Evolutionary conservation across 2,329 filamentous ascomycete species (phyloP).

Genomic region (Cordyceps tenuipes): DNA sequence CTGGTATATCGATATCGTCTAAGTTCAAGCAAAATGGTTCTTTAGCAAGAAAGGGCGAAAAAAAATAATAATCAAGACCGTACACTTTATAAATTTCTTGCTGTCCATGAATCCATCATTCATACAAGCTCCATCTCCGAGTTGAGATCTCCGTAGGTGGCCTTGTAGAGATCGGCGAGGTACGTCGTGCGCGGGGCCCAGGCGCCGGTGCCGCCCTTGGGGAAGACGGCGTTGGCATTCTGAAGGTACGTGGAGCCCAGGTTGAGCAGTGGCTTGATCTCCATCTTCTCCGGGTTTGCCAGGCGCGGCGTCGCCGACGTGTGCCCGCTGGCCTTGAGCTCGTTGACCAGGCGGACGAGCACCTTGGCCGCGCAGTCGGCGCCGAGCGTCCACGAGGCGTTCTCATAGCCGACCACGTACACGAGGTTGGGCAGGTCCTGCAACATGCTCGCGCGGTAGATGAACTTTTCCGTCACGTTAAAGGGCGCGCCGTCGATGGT

Average conservation of each 20-base stretch:
- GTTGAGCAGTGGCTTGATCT: neutral
- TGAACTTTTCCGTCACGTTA: conserved; percentile 35
- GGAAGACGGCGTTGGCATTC: neutral
- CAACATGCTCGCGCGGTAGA: conserved; percentile 55
- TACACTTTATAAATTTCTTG: neutral
- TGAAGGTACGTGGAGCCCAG: conserved; percentile 5
- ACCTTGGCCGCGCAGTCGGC: conserved; percentile 45
- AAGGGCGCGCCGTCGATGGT: conserved; percentile 41
- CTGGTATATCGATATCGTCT: conserved; percentile 8
- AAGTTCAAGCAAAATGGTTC: neutral
- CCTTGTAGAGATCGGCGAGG: conserved; percentile 2
- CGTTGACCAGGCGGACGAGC: conserved; percentile 40
- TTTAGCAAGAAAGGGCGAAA: neutral
- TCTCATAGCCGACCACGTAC: conserved; percentile 51
- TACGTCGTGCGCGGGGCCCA: conserved; percentile 1
- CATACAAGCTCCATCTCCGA: conserved; percentile 5
- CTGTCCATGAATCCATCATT: neutral
- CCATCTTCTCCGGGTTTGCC: neutral
- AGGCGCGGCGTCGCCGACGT: conserved; percentile 13
- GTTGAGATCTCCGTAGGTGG: neutral
- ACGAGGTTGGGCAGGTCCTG: conserved; percentile 53
- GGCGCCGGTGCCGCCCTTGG: conserved; percentile 3
- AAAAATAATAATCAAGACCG: neutral
- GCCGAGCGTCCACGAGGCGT: conserved; percentile 54
- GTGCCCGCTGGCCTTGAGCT: conserved; percentile 37